A percentile compares a stretch with the other conserved stretches of the same genome.
Evolutionary conservation across 177 flowering plant genomes (phyloP).

Genomic region (Vitis hybrid): DNA sequence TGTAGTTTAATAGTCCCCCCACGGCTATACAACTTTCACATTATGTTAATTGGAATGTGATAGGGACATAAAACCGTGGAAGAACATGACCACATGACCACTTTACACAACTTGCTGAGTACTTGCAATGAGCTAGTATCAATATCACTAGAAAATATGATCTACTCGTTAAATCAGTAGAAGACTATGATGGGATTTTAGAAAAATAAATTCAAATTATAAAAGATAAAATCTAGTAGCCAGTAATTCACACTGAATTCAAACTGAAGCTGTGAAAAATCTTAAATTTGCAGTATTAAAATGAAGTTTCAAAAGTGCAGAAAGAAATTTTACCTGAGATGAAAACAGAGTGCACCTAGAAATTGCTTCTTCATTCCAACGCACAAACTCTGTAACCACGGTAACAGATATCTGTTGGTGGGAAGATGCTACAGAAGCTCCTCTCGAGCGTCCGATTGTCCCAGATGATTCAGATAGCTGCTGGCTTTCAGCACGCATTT

Average conservation of each 20-base stretch:
- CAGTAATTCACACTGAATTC: neutral
- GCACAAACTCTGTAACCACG: slow-evolving; percentile 95
- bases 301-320: neutral
- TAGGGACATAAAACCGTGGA: too few species aligned
- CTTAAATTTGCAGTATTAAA: neutral
- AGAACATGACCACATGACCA: too few species aligned
- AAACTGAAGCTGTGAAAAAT: neutral
- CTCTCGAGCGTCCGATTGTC: slow-evolving; percentile 86
- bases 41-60: too few species aligned
- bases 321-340: slow-evolving; percentile 57
- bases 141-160: too few species aligned
- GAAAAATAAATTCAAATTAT: neutral
- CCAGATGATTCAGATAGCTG: slow-evolving; percentile 73
- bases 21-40: too few species aligned
- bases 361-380: slow-evolving; percentile 99
- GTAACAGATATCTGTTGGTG: slow-evolving; percentile 95
- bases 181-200: too few species aligned
- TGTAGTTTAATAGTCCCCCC: too few species aligned
- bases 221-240: neutral
- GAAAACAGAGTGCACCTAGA: slow-evolving; percentile 89
- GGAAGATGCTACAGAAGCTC: slow-evolving; percentile 73
- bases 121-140: too few species aligned
- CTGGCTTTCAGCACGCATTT: slow-evolving; percentile 77
- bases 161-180: too few species aligned
- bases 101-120: too few species aligned